These are phyloP conservation scores for Ligustrum vulgare DNA, from an alignment of 257 asterid genomes.

Conservation along the genomic window DNA sequence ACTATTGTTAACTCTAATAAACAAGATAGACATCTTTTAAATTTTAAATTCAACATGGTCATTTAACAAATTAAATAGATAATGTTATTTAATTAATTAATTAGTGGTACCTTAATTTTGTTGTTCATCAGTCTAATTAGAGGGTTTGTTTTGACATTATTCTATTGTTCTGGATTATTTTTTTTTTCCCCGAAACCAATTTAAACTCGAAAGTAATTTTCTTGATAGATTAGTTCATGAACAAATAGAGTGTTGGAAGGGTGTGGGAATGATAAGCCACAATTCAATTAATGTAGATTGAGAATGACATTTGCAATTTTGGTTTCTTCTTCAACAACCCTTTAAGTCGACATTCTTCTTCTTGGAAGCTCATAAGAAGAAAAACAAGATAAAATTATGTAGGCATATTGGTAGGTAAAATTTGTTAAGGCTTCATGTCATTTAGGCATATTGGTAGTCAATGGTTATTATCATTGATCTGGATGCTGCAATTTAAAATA, in stretches of 20 bases:
- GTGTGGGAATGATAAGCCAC: not conserved
- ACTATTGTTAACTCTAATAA: not conserved
- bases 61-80: not conserved
- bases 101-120: not conserved
- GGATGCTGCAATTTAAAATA: no score
- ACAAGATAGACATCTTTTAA: not conserved
- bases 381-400: no score
- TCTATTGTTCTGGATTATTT: not conserved
- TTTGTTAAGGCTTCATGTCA: no score
- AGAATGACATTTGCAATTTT: constrained; percentile 8
- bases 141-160: not conserved
- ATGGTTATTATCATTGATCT: no score
- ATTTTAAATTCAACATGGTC: not conserved
- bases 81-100: not conserved
- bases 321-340: constrained; percentile 1
- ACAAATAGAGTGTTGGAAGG: not conserved
- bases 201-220: not conserved
- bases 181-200: not conserved
- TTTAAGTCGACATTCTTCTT: not conserved
- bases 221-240: not conserved
- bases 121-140: not conserved
- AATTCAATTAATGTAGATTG: constrained; percentile 1
- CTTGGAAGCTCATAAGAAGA: no score
- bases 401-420: no score
- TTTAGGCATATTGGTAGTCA: no score